phyloP scores from a whole-genome alignment of 2,329 filamentous ascomycete genomes.

The Colletotrichum eremochloae region DNA sequence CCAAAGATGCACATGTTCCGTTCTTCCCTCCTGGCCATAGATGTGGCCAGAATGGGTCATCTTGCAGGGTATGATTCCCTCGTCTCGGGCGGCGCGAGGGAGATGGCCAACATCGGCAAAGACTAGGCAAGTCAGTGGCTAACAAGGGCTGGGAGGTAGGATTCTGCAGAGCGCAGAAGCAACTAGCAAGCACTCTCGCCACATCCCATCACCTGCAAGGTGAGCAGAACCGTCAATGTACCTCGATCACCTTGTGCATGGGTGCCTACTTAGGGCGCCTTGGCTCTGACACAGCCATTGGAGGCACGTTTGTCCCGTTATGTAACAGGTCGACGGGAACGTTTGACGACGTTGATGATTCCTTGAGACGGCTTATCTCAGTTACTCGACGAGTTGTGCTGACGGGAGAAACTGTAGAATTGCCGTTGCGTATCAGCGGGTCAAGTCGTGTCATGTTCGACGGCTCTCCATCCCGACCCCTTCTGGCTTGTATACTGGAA shows the following conservation, averaged over 20 bases:
- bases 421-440: accelerated
- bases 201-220: conserved; percentile 23
- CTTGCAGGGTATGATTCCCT: conserved; percentile 3
- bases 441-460: not conserved
- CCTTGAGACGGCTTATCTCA: not conserved
- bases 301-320: not conserved
- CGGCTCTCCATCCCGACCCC: no score
- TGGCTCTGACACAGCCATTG: not conserved
- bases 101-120: conserved; percentile 22
- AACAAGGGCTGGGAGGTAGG: conserved; percentile 20
- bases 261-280: not conserved
- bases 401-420: no score
- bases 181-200: conserved; percentile 23
- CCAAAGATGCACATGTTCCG: conserved; percentile 1
- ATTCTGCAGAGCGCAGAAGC: conserved; percentile 33
- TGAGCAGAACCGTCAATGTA: conserved; percentile 13
- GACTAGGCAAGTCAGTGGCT: not conserved
- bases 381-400: not conserved
- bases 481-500: not conserved
- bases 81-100: conserved; percentile 10
- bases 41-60: not conserved
- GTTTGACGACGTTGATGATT: not conserved
- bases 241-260: conserved; percentile 20
- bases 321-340: not conserved
- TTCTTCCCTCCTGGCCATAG: not conserved